phyloP scores from a whole-genome alignment of 2,329 filamentous ascomycete genomes.

The Dendrostoma leiphaemia region DNA sequence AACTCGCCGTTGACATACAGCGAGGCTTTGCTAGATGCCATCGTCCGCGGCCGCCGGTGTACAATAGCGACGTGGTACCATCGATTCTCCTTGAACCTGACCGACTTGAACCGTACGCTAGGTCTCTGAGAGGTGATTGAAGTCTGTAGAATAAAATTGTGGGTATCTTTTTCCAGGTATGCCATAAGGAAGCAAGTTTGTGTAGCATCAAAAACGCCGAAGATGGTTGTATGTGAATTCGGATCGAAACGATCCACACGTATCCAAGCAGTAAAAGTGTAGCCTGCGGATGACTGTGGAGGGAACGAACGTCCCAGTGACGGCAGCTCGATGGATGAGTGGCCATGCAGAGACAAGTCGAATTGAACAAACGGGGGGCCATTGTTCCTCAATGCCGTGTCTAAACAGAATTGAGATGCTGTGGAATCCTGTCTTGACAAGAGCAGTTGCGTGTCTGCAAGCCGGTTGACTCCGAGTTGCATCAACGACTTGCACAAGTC shows the following conservation, averaged over 20 bases:
- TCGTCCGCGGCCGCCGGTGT: slow-evolving; percentile 74
- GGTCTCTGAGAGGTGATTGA: slow-evolving; percentile 83
- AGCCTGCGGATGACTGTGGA: slow-evolving; percentile 74
- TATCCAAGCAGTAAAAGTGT: slow-evolving; percentile 88
- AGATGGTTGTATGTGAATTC: slow-evolving; percentile 86
- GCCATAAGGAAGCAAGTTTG: slow-evolving; percentile 93
- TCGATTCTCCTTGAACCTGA: slow-evolving; percentile 67
- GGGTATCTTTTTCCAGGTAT: slow-evolving; percentile 91
- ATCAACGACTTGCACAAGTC: slow-evolving; percentile 69
- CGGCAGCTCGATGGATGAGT: slow-evolving; percentile 84
- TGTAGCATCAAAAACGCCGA: slow-evolving; percentile 87
- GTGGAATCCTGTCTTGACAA: slow-evolving; percentile 50
- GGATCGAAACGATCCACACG: slow-evolving; percentile 84
- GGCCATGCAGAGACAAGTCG: slow-evolving; percentile 83
- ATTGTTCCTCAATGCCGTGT: slow-evolving; percentile 71
- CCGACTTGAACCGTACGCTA: slow-evolving; percentile 89
- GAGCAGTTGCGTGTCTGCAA: slow-evolving; percentile 82
- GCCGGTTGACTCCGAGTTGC: slow-evolving; percentile 70
- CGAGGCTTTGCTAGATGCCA: slow-evolving; percentile 75
- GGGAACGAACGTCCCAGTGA: slow-evolving; percentile 86
- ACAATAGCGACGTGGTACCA: slow-evolving; percentile 96
- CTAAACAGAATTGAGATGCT: slow-evolving; percentile 68
- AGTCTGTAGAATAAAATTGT: slow-evolving; percentile 93
- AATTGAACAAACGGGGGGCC: slow-evolving; percentile 89
- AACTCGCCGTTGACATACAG: slow-evolving; percentile 94